A percentile compares a stretch with the other conserved stretches of the same genome.
Evolutionary conservation across 768 basidiomycete genomes (phyloP).

Genomic region (Tephrocybe sp.): DNA sequence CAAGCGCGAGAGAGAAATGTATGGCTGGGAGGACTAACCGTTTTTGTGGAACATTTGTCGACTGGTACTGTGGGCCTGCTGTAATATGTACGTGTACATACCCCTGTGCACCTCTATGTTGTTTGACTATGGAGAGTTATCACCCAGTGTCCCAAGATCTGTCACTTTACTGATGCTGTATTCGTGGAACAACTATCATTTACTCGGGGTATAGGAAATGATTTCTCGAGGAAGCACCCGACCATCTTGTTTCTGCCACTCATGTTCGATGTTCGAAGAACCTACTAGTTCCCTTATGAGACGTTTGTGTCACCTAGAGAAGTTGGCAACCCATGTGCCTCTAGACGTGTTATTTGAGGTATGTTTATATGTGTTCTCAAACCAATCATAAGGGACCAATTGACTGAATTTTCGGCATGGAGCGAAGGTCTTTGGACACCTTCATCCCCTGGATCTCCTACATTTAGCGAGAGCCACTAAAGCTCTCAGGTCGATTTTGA

Average conservation of each 20-base stretch:
- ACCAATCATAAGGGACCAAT: too few species aligned
- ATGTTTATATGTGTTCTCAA: too few species aligned
- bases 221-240: neutral
- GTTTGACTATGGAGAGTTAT: neutral
- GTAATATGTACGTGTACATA: neutral
- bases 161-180: neutral
- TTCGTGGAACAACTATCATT: neutral
- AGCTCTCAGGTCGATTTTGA: constrained; percentile 37
- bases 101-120: neutral
- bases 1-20: constrained; percentile 64
- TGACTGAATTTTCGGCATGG: neutral
- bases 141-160: neutral
- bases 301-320: neutral
- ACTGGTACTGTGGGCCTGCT: too few species aligned
- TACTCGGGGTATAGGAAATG: constrained; percentile 3
- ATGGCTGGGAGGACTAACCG: constrained; percentile 50
- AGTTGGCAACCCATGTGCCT: constrained; percentile 14
- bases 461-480: constrained; percentile 42
- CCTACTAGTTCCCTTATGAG: neutral
- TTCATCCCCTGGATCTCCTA: constrained; percentile 45
- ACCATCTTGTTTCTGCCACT: neutral
- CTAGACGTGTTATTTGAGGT: constrained; percentile 33
- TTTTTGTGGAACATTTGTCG: constrained; percentile 1
- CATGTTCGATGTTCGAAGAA: constrained; percentile 1
- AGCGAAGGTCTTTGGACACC: constrained; percentile 39